Evolutionary conservation across 305 asterid genomes (phyloP), one percentile per base, ranked within the genome.

Genomic region (Fraxinus xanthoxyloides): DNA sequence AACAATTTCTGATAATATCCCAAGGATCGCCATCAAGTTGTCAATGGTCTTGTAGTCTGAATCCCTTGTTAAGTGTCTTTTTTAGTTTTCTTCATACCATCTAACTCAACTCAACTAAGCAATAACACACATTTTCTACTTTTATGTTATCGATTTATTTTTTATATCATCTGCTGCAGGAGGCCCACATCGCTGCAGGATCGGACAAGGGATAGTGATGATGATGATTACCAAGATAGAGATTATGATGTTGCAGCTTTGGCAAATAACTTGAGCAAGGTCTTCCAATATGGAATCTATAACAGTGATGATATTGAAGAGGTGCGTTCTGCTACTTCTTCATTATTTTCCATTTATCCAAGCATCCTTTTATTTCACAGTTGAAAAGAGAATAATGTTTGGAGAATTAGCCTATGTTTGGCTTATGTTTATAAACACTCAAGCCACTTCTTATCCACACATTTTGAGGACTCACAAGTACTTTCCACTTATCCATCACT

Each of bases 201-300:
- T 84, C 92, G 94, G 54, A 85, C 89, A 26, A 90, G 98, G 91
- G 99, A 95, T 77, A 93, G 99, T 63, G 99, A 96, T 85, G 99
- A 94, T 77, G 99, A 96, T 87, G 99, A 96, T 85, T 96, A 94
- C 87, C 97, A 96, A 86, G 99, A 96, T 84, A 89, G 97, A 79
- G 98, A 96, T 84, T 94, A 92, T 84, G 98, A 96, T 87, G 98
- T 96, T 87, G 98, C 99, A 79, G 99, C 98, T 82, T 86, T 96
- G 89, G 99, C 98, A 75, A 96, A 94, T 85, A 96, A 94, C 86
- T 90, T 96, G 90, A 96, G 97, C 85, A 97, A 94, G 91, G 99
- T 97, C 73, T 94, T 94, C 82, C 95, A 89, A 77, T 96, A 93
- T 89, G 99, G 98, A 81, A 90, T 91, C 82, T 93, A 94, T 87